A percentile compares a stretch with the other conserved stretches of the same genome.
phyloP scores from a whole-genome alignment of 73 alveolate genomes.

The Paramecium octaurelia region DNA sequence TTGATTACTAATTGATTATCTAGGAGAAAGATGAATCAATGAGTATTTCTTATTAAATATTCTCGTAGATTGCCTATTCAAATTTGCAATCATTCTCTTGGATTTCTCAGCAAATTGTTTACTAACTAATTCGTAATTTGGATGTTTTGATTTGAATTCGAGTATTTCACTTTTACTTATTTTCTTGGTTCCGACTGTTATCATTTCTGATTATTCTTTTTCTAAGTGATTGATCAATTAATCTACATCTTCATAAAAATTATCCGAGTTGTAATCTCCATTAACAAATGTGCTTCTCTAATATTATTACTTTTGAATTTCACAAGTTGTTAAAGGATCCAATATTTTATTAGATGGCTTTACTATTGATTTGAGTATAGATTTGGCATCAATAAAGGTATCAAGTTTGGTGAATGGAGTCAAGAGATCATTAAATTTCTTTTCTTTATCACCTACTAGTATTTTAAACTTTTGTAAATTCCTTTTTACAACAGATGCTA shows the following conservation, averaged over 20 bases:
- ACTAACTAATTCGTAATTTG: neutral
- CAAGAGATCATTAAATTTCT: neutral
- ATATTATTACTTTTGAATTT: neutral
- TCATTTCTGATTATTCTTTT: neutral
- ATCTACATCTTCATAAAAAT: neutral
- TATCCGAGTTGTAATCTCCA: neutral
- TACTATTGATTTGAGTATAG: neutral
- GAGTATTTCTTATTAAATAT: neutral
- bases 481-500: constrained; percentile 1
- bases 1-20: neutral
- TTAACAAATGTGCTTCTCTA: neutral
- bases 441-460: neutral
- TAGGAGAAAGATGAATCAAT: neutral
- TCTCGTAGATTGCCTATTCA: neutral
- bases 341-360: neutral
- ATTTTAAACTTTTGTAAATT: neutral
- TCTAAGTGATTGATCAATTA: neutral
- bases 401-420: neutral
- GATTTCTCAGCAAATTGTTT: constrained; percentile 5
- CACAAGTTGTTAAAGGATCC: neutral
- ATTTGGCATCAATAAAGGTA: neutral
- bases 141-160: neutral
- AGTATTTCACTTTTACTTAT: constrained; percentile 8
- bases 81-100: neutral
- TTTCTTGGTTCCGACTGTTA: neutral